A percentile compares a stretch with the other conserved stretches of the same genome.
Conservation (phyloP, 352 stramenopile genomes). For the Phytophthora foliorum region DNA sequence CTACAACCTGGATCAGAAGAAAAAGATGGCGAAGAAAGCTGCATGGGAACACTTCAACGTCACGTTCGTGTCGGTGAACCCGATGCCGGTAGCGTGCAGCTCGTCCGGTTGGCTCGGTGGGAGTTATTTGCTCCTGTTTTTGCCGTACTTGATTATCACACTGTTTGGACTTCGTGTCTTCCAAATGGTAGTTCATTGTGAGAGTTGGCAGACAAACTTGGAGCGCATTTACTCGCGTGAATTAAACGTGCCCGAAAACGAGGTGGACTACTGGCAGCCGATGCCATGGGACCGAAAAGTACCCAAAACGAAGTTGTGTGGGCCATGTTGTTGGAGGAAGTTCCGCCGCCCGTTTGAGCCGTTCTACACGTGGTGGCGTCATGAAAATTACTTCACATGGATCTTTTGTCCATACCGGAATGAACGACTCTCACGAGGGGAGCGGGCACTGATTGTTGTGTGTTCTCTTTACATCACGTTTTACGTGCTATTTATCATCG, state of each 20-base stretch:
- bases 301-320: conserved; percentile 67
- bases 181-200: conserved; percentile 67
- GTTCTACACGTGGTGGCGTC: conserved; percentile 82
- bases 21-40: conserved; percentile 34
- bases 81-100: conserved; percentile 64
- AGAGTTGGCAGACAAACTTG: conserved; percentile 69
- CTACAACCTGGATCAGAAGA: conserved; percentile 50
- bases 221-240: conserved; percentile 70
- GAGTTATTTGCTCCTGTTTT: conserved; percentile 64
- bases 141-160: conserved; percentile 62
- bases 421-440: conserved; percentile 61
- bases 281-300: conserved; percentile 79
- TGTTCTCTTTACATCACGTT: conserved; percentile 82
- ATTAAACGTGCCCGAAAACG: conserved; percentile 60
- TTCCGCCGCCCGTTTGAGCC: conserved; percentile 67
- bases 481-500: conserved; percentile 76
- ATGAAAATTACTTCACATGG: conserved; percentile 86
- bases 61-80: conserved; percentile 63
- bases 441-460: conserved; percentile 72
- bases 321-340: conserved; percentile 75
- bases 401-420: conserved; percentile 80
- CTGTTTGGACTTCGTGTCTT: conserved; percentile 68
- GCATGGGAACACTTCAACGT: conserved; percentile 33
- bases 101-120: conserved; percentile 57
- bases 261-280: conserved; percentile 81